Evolutionary conservation across 306 rosid species (phyloP), one percentile per base, ranked within the genome.

Genomic region (Luffa acutangula): DNA sequence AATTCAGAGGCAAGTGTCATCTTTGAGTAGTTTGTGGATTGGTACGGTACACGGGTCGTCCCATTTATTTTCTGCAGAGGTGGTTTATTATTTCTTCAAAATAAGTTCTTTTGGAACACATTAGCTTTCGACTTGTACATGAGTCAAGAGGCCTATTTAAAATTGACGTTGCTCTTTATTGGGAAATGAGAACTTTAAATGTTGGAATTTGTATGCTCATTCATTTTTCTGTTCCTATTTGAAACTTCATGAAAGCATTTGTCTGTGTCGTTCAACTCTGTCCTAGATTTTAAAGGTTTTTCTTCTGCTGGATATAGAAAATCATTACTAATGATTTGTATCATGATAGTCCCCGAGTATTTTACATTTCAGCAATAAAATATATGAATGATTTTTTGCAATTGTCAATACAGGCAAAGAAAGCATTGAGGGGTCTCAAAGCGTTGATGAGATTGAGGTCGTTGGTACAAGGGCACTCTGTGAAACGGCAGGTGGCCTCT

Each of bases 401-500:
- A 36, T 82, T 76, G 72, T 62, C 46, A 39, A 67, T 83, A 46
- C 84, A 96, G 99, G 98, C 98, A 31, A 89, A 94, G 87, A 93
- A 96, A 78, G 98, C 97, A 20, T 76, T 88, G 88, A 87, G 94
- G 39, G 97, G 96, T 42, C 87, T 96, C 71, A 88, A 97, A 91
- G 97, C 98, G 66, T 81, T 91, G 78, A 96, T 90, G 36, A 88
- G 99, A 87, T 86, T 96, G 91, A 96, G 87, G 78, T 60, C 84
- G 37, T 76, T 93, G 83, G 92, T 93, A 89, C 94, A 90, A 81
- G 99, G 99, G 31, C 83, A 91, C 11, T 83, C 84, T 84, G 97
- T 93, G 73, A 93, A 89, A 82, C 97, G 97, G 37, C 99, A 96
- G 90, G 94, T 93, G n/a, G 81, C 86, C 33, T 89, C 88, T 79